Evolutionary conservation across 2,329 filamentous ascomycete genomes (phyloP).

Genomic region (Aaosphaeria pasadenensis): DNA sequence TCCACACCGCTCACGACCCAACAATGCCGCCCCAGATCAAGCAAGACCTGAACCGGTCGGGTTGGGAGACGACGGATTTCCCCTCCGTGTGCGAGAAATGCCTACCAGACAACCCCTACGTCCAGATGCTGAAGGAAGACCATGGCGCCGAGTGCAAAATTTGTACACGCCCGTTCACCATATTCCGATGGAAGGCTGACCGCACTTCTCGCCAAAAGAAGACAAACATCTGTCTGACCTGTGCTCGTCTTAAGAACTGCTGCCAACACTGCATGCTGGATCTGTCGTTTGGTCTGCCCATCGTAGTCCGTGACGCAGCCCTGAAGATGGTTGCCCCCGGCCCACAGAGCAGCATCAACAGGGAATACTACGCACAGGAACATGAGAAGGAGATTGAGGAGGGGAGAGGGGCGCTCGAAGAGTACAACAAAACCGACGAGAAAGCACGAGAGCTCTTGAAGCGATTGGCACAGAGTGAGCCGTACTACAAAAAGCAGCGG

Average conservation of each 20-base stretch:
- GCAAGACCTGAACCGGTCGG: conserved; percentile 89
- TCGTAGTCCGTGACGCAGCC: conserved; percentile 91
- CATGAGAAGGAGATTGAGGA: conserved; percentile 95
- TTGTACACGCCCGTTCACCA: conserved; percentile 91
- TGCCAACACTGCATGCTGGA: conserved; percentile 99
- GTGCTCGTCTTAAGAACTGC: conserved; percentile 96
- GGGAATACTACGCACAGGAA: conserved; percentile 97
- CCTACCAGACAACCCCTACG: conserved; percentile 92
- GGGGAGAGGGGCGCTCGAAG: conserved; percentile 74
- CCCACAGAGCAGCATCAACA: conserved; percentile 86
- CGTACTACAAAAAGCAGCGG: conserved; percentile 88
- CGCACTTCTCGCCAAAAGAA: conserved; percentile 88
- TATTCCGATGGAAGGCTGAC: conserved; percentile 93
- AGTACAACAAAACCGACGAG: conserved; percentile 95
- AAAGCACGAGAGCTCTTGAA: conserved; percentile 87
- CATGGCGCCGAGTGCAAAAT: conserved; percentile 71
- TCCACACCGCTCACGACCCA: neutral
- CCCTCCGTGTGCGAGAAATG: conserved; percentile 89
- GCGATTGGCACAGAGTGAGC: conserved; percentile 84
- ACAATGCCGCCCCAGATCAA: conserved; percentile 89
- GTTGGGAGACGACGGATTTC: conserved; percentile 92
- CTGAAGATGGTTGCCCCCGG: conserved; percentile 97
- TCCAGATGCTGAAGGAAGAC: conserved; percentile 98
- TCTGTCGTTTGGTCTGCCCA: conserved; percentile 90
- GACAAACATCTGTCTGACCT: conserved; percentile 94